Evolutionary conservation across 345 rosid genomes (phyloP).

Genomic region (Camelina neglecta): DNA sequence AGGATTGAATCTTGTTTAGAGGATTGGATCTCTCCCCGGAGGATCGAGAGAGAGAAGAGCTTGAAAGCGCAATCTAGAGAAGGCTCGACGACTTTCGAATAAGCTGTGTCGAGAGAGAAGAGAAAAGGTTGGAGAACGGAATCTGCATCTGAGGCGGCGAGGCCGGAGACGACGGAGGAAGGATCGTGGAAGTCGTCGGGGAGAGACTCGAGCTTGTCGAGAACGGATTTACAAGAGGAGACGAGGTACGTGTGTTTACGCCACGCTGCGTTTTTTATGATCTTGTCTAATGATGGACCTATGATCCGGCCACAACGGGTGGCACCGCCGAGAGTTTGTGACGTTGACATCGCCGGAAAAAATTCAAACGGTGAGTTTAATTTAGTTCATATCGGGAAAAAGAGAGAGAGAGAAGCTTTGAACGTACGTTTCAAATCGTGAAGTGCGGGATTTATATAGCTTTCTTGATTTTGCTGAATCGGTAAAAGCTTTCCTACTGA

Average conservation of each 20-base stretch:
- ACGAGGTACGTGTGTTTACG: slow-evolving; percentile 90
- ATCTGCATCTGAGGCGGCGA: slow-evolving; percentile 69
- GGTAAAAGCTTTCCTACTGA: slow-evolving; percentile 44
- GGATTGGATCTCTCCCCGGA: slow-evolving; percentile 68
- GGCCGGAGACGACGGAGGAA: slow-evolving; percentile 58
- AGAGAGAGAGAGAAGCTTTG: too few relatives aligned
- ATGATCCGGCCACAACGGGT: slow-evolving; percentile 81
- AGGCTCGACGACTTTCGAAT: slow-evolving; percentile 79
- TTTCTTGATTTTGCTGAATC: slow-evolving; percentile 42
- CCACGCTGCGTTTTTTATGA: slow-evolving; percentile 97
- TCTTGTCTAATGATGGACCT: slow-evolving; percentile 84
- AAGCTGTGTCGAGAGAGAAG: slow-evolving; percentile 74
- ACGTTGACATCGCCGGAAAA: slow-evolving; percentile 56
- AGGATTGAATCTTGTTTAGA: slow-evolving; percentile 41
- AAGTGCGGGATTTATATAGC: slow-evolving; percentile 21
- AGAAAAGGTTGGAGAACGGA: slow-evolving; percentile 70
- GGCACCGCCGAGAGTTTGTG: slow-evolving; percentile 80
- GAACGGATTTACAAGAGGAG: slow-evolving; percentile 82
- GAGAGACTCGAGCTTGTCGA: slow-evolving; percentile 76
- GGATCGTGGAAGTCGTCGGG: slow-evolving; percentile 53
- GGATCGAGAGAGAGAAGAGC: slow-evolving; percentile 72
- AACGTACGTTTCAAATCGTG: too few relatives aligned
- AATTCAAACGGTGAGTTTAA: background rate
- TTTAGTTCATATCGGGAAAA: background rate
- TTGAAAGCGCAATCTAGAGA: slow-evolving; percentile 80